Percentiles rank a stretch among this genome's conserved stretches.
Conservation (phyloP, 1,284 basidiomycete species). For the Tremellales sp. region DNA sequence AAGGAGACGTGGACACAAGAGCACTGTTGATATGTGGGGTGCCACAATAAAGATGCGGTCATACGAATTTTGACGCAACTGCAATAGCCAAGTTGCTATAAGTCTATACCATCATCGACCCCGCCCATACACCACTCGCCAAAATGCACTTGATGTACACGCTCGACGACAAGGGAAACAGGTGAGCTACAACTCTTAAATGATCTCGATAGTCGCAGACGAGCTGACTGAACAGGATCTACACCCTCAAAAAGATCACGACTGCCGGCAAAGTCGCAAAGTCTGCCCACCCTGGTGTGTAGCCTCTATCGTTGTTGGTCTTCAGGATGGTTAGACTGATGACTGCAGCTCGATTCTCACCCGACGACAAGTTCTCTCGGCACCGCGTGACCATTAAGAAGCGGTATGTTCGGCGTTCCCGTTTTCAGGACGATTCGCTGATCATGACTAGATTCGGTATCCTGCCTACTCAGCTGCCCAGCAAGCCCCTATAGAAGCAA, state of each 20-base stretch:
- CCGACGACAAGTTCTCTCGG: constrained; percentile 95
- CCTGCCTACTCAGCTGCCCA: constrained; percentile 81
- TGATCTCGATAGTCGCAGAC: constrained; percentile 6
- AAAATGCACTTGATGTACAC: constrained; percentile 94
- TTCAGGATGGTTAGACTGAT: no score
- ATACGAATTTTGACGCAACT: no score
- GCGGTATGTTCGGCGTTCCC: constrained; percentile 55
- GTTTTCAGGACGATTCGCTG: background rate
- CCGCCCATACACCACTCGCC: constrained; percentile 14
- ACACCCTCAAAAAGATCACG: constrained; percentile 87
- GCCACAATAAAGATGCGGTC: no score
- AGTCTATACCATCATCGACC: no score
- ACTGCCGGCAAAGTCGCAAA: constrained; percentile 76
- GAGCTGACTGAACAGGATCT: constrained; percentile 56
- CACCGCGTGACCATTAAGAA: constrained; percentile 94
- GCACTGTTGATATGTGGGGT: no score
- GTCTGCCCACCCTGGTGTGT: constrained; percentile 86
- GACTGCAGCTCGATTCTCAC: constrained; percentile 81
- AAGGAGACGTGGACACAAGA: no score
- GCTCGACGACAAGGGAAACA: constrained; percentile 67
- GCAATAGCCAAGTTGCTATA: no score
- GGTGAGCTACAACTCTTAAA: constrained; percentile 23
- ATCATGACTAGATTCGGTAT: constrained; percentile 62
- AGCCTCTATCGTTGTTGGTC: constrained; percentile 1
- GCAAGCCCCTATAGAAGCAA: constrained; percentile 82